Conservation (phyloP, 495 filamentous ascomycete species). For the Margaritispora aquatica region DNA sequence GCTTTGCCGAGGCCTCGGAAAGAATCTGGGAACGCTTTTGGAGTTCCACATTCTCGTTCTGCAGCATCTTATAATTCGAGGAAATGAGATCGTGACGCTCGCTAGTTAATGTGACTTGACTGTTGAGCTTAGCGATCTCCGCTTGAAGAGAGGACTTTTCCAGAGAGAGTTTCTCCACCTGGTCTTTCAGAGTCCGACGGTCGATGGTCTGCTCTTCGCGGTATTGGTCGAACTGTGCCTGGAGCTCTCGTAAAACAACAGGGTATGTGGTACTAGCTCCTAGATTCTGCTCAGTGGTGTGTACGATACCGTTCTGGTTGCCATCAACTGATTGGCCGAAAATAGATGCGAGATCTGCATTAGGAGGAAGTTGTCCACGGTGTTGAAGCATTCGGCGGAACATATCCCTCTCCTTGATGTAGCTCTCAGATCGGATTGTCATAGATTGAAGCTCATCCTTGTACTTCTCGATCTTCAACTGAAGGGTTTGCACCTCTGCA, state of each 20-base stretch:
- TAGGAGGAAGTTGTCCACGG: slow-evolving; percentile 54
- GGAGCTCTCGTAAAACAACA: slow-evolving; percentile 72
- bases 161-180: slow-evolving; percentile 71
- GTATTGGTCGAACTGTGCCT: slow-evolving; percentile 85
- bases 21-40: slow-evolving; percentile 70
- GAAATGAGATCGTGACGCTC: slow-evolving; percentile 90
- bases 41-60: slow-evolving; percentile 76
- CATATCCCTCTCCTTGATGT: slow-evolving; percentile 92
- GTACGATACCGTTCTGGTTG: slow-evolving; percentile 36
- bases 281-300: slow-evolving; percentile 41
- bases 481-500: slow-evolving; percentile 63
- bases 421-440: slow-evolving; percentile 76
- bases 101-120: slow-evolving; percentile 70
- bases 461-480: slow-evolving; percentile 53
- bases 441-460: slow-evolving; percentile 71
- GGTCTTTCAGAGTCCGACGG: slow-evolving; percentile 73
- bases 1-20: slow-evolving; percentile 77
- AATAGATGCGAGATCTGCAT: slow-evolving; percentile 53
- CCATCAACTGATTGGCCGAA: slow-evolving; percentile 59
- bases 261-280: slow-evolving; percentile 45
- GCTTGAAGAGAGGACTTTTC: slow-evolving; percentile 78
- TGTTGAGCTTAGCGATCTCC: slow-evolving; percentile 68
- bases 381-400: slow-evolving; percentile 88
- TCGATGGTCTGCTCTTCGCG: slow-evolving; percentile 77
- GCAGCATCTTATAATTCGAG: slow-evolving; percentile 72